Percentiles rank a stretch among this genome's conserved stretches.
phyloP scores from a whole-genome alignment of 2,329 filamentous ascomycete genomes.

The Colletotrichum chrysophilum region DNA sequence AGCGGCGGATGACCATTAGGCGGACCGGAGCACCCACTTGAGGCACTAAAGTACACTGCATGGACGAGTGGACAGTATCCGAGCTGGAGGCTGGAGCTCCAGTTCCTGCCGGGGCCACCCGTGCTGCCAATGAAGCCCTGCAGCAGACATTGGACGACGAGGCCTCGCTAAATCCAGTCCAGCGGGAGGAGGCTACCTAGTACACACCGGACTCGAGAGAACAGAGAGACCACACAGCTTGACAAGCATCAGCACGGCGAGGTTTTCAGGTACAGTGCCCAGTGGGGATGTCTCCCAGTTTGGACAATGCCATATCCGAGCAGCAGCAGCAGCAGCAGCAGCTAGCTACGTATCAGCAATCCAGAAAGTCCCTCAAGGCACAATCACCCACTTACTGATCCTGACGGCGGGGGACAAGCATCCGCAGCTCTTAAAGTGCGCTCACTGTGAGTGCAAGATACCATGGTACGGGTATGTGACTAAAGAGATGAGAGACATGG shows the following conservation, averaged over 20 bases:
- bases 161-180: neutral
- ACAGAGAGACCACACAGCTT: neutral
- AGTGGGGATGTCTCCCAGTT: neutral
- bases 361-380: neutral
- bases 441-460: neutral
- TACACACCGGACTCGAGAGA: neutral
- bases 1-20: neutral
- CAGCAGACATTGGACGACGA: neutral
- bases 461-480: neutral
- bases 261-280: conserved; percentile 5
- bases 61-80: neutral
- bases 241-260: neutral
- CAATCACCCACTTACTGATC: neutral
- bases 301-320: neutral
- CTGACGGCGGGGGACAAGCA: neutral
- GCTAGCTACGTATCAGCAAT: neutral
- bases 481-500: neutral
- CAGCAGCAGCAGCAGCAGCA: neutral
- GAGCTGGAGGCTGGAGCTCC: neutral
- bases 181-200: neutral
- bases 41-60: neutral
- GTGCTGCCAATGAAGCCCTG: neutral
- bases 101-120: neutral
- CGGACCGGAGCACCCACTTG: neutral
- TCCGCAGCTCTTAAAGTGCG: neutral